Evolutionary conservation across 306 rosid genomes (phyloP).

Genomic region (Sicyos edulis): DNA sequence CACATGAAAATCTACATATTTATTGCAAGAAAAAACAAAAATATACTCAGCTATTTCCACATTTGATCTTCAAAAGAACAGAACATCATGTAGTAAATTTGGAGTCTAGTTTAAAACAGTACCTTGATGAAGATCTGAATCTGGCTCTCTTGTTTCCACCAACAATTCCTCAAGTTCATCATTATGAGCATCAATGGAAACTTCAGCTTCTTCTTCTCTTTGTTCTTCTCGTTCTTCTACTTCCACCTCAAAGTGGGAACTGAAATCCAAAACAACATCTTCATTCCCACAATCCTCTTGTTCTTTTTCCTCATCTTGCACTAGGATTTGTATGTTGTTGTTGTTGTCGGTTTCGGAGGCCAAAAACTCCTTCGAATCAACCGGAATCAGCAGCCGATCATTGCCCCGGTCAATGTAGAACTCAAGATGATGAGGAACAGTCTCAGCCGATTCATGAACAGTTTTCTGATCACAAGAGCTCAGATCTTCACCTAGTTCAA

Average conservation of each 20-base stretch:
- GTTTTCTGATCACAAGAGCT: background rate
- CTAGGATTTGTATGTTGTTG: no score
- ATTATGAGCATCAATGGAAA: constrained; percentile 23
- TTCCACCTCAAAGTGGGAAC: constrained; percentile 27
- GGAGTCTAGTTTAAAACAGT: constrained; percentile 7
- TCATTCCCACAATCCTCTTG: constrained; percentile 31
- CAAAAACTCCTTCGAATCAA: constrained; percentile 46
- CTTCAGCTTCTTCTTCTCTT: constrained; percentile 8
- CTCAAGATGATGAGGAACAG: constrained; percentile 57
- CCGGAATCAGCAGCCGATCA: constrained; percentile 72
- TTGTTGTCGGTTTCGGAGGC: constrained; percentile 8
- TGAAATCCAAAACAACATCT: constrained; percentile 84
- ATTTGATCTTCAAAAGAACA: constrained; percentile 10
- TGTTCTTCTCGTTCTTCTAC: no score
- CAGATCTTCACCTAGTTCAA: constrained; percentile 22
- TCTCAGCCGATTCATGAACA: constrained; percentile 27
- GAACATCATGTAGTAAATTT: background rate
- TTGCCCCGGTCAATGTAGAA: constrained; percentile 64
- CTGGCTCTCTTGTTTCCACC: constrained; percentile 28
- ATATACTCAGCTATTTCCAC: constrained; percentile 2
- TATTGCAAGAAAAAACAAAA: constrained; percentile 5
- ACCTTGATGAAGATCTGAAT: constrained; percentile 51
- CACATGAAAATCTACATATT: constrained; percentile 33
- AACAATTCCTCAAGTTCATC: constrained; percentile 22
- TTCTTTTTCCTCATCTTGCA: background rate